A percentile compares a stretch with the other conserved stretches of the same genome.
phyloP scores from a whole-genome alignment of 305 asterid species.

The Fraxinus dipetala region DNA sequence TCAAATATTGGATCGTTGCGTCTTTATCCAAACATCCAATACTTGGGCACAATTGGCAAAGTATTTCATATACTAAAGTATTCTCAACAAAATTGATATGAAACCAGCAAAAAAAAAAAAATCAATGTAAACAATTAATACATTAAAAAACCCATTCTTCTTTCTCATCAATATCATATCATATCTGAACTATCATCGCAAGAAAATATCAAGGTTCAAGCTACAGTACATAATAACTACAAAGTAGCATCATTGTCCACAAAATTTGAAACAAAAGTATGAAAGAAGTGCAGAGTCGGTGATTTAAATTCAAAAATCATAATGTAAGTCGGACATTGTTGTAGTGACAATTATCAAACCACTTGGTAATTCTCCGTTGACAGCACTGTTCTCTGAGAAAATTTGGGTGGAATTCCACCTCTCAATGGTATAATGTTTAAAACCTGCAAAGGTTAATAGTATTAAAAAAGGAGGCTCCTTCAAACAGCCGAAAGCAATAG shows the following conservation, averaged over 20 bases:
- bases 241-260: not conserved
- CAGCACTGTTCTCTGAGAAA: constrained; percentile 42
- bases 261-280: not conserved
- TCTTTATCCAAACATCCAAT: not conserved
- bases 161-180: not conserved
- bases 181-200: not conserved
- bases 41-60: not conserved
- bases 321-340: not conserved
- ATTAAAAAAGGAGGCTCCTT: not conserved
- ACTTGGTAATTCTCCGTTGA: constrained; percentile 46
- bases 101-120: not conserved
- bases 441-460: constrained; percentile 30
- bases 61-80: not conserved
- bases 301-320: not conserved
- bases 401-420: constrained; percentile 43
- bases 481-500: not conserved
- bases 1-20: not conserved
- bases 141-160: not conserved
- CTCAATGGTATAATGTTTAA: constrained; percentile 32
- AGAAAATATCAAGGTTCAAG: not conserved
- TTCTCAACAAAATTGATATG: not conserved
- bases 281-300: not conserved
- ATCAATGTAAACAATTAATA: not conserved
- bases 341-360: constrained; percentile 21
- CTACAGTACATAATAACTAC: not conserved